phyloP scores from a whole-genome alignment of 352 stramenopile species.

The Phytophthora multivora region DNA sequence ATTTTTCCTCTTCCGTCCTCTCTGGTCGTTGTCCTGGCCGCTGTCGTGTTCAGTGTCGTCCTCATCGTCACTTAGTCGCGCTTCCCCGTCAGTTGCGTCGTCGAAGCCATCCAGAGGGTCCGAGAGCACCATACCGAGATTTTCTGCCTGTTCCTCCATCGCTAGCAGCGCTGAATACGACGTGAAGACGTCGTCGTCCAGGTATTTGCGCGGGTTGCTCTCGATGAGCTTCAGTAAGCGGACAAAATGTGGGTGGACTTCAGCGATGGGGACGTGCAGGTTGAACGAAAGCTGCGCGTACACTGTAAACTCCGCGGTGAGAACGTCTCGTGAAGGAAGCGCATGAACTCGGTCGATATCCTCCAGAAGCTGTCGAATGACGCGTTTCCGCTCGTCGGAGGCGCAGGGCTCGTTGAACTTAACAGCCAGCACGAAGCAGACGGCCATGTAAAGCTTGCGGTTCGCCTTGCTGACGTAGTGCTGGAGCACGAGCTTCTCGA shows the following conservation, averaged over 20 bases:
- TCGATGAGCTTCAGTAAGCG: conserved; percentile 86
- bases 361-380: conserved; percentile 70
- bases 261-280: conserved; percentile 79
- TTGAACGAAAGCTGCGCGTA: conserved; percentile 91
- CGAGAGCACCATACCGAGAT: conserved; percentile 30
- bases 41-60: conserved; percentile 30
- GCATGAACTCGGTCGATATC: conserved; percentile 85
- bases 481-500: conserved; percentile 96
- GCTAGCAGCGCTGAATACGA: conserved; percentile 75
- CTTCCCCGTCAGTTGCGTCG: conserved; percentile 69
- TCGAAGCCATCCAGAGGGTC: conserved; percentile 47
- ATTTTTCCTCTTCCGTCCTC: conserved; percentile 35
- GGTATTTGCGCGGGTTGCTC: conserved; percentile 89
- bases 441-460: conserved; percentile 95
- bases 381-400: conserved; percentile 63
- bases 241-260: conserved; percentile 89
- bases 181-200: conserved; percentile 86
- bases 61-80: conserved; percentile 75
- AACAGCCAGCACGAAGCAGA: conserved; percentile 93
- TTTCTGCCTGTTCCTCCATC: conserved; percentile 65
- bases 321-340: conserved; percentile 81
- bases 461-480: conserved; percentile 97
- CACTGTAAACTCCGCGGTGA: conserved; percentile 90
- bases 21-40: conserved; percentile 31
- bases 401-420: conserved; percentile 92